phyloP scores from a whole-genome alignment of 2,329 filamentous ascomycete genomes.

The Chaetomium sp. region DNA sequence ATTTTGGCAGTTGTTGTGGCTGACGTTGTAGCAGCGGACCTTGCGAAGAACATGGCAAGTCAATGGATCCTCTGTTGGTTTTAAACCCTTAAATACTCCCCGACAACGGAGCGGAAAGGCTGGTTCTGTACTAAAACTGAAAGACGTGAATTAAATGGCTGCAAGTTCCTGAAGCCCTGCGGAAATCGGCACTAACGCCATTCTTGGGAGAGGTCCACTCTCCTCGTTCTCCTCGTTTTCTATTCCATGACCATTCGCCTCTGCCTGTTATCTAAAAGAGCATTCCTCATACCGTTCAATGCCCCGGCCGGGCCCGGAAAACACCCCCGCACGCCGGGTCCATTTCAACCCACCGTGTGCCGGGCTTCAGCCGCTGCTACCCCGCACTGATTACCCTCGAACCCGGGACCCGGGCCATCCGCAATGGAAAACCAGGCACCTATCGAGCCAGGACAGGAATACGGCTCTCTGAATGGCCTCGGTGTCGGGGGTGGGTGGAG shows the following conservation, averaged over 20 bases:
- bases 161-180: not conserved
- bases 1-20: not conserved
- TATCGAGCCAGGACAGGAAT: no score
- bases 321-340: slow-evolving; percentile 5
- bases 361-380: slow-evolving; percentile 15
- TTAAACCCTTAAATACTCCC: not conserved
- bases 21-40: not conserved
- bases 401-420: no score
- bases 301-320: slow-evolving; percentile 17
- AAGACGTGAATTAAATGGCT: not conserved
- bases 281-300: not conserved
- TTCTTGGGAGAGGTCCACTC: not conserved
- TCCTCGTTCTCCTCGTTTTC: no score
- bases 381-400: slow-evolving; percentile 6
- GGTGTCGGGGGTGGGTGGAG: no score
- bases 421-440: no score
- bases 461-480: no score
- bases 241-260: slow-evolving; percentile 1
- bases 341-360: slow-evolving; percentile 2
- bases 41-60: slow-evolving; percentile 9
- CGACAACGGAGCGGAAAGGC: not conserved
- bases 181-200: slow-evolving; percentile 16
- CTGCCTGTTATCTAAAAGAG: not conserved
- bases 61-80: no score
- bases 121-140: not conserved